Percentiles rank a stretch among this genome's conserved stretches.
Conservation (phyloP, 2,329 filamentous ascomycete genomes). For the Penicillium decumbens region DNA sequence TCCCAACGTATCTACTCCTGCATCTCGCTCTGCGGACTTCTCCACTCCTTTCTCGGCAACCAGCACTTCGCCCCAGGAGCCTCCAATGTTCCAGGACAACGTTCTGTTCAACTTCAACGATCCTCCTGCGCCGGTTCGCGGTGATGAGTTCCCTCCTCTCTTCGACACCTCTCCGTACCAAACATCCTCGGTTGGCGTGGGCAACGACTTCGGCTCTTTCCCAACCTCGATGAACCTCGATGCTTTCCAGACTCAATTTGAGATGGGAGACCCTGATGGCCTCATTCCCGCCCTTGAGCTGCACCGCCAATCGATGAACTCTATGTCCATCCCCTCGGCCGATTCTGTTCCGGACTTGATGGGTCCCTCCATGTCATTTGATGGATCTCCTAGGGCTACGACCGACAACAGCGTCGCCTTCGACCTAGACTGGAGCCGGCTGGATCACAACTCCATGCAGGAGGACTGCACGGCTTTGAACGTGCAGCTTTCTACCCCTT, state of each 20-base stretch:
- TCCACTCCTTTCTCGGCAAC: constrained; percentile 46
- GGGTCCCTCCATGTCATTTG: constrained; percentile 17
- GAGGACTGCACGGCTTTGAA: constrained; percentile 27
- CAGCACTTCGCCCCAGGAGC: constrained; percentile 26
- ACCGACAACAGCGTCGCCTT: constrained; percentile 21
- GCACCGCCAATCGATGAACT: constrained; percentile 25
- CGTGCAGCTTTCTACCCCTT: constrained; percentile 23
- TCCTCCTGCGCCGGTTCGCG: constrained; percentile 17
- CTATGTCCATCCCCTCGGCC: constrained; percentile 19
- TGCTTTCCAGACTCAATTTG: constrained; percentile 28
- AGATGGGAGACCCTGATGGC: constrained; percentile 26
- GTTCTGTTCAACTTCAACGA: constrained; percentile 28
- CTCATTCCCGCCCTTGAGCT: constrained; percentile 25
- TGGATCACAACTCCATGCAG: constrained; percentile 19
- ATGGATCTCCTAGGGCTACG: constrained; percentile 21
- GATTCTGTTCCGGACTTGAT: constrained; percentile 23
- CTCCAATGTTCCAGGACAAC: constrained; percentile 13
- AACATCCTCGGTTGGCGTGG: constrained; percentile 11
- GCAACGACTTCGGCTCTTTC: constrained; percentile 1
- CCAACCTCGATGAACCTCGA: constrained; percentile 20
- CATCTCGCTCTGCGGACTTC: constrained; percentile 51
- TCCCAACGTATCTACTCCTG: constrained; percentile 60
- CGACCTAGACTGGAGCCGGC: constrained; percentile 24
- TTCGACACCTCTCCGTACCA: constrained; percentile 19
- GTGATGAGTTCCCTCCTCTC: constrained; percentile 27